Percentiles rank a stretch among this genome's conserved stretches.
phyloP scores from a whole-genome alignment of 306 rosid species.

The Quercus gilva region DNA sequence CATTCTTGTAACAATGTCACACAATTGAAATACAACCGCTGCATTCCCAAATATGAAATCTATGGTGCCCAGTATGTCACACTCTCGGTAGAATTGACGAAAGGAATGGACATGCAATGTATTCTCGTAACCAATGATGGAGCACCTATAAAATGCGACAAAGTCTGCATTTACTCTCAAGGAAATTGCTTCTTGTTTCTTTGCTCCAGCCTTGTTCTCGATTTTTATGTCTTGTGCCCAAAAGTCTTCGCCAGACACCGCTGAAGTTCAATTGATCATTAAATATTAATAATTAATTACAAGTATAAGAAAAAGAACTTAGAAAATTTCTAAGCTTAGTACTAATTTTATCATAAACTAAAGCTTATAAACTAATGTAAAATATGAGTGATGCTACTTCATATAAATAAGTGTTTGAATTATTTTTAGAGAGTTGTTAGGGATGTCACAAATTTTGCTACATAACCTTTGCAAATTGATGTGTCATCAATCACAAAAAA shows the following conservation, averaged over 20 bases:
- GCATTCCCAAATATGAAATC: slow-evolving; percentile 84
- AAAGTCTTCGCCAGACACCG: slow-evolving; percentile 77
- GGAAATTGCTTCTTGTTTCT: slow-evolving; percentile 73
- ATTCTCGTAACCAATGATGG: slow-evolving; percentile 64
- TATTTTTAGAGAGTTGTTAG: too few species aligned
- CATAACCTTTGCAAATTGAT: too few species aligned
- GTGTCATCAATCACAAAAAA: too few species aligned
- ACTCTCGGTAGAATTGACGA: slow-evolving; percentile 80
- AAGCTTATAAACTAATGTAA: too few species aligned
- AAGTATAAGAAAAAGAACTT: too few species aligned
- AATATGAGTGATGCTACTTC: too few species aligned
- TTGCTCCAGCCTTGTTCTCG: slow-evolving; percentile 68
- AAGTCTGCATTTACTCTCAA: slow-evolving; percentile 54
- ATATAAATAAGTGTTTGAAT: too few species aligned
- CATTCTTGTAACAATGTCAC: slow-evolving; percentile 48
- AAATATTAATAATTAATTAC: too few species aligned
- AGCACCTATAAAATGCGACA: slow-evolving; percentile 34
- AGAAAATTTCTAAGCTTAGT: not conserved
- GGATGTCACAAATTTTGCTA: too few species aligned
- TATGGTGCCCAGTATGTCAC: slow-evolving; percentile 71
- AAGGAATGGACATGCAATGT: slow-evolving; percentile 71
- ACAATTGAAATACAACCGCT: slow-evolving; percentile 59
- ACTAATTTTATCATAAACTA: not conserved
- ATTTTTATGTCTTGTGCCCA: slow-evolving; percentile 65
- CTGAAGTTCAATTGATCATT: slow-evolving; percentile 21